phyloP scores from a whole-genome alignment of 805 yeast genomes.

The Candida pini region DNA sequence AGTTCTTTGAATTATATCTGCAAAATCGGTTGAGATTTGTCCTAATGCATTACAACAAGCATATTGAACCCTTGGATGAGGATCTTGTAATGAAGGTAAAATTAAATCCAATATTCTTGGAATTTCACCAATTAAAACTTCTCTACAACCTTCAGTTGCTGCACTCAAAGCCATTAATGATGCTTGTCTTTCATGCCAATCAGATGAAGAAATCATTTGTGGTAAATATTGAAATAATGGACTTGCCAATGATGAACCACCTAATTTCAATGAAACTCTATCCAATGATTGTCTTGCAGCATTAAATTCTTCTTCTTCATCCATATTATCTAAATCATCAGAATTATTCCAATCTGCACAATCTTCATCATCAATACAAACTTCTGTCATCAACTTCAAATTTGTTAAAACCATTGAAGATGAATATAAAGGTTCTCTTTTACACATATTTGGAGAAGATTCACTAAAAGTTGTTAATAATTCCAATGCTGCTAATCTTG shows the following conservation, averaged over 20 bases:
- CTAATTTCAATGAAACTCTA: conserved; percentile 76
- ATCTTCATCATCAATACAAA: conserved; percentile 80
- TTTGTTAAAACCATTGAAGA: conserved; percentile 67
- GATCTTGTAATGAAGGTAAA: conserved; percentile 76
- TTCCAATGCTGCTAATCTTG: conserved; percentile 86
- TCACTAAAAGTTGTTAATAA: conserved; percentile 87
- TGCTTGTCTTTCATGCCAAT: conserved; percentile 96
- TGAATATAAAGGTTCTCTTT: conserved; percentile 66
- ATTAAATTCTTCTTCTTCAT: conserved; percentile 82
- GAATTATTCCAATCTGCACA: conserved; percentile 72
- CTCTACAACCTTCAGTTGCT: conserved; percentile 96
- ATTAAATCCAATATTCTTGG: conserved; percentile 79
- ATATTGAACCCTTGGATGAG: conserved; percentile 92
- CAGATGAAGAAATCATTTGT: conserved; percentile 64
- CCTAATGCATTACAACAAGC: conserved; percentile 97
- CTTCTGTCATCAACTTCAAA: conserved; percentile 84
- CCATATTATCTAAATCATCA: conserved; percentile 71
- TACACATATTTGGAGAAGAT: conserved; percentile 93
- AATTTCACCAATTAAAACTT: conserved; percentile 75
- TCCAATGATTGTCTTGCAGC: conserved; percentile 95
- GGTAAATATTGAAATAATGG: conserved; percentile 86
- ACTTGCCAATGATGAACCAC: conserved; percentile 77
- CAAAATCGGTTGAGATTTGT: conserved; percentile 94
- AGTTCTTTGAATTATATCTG: conserved; percentile 78
- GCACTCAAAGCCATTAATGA: conserved; percentile 95